Percentiles rank a stretch among this genome's conserved stretches.
Evolutionary conservation across 805 yeast species (phyloP).

Genomic region (Yarrowia sp.): DNA sequence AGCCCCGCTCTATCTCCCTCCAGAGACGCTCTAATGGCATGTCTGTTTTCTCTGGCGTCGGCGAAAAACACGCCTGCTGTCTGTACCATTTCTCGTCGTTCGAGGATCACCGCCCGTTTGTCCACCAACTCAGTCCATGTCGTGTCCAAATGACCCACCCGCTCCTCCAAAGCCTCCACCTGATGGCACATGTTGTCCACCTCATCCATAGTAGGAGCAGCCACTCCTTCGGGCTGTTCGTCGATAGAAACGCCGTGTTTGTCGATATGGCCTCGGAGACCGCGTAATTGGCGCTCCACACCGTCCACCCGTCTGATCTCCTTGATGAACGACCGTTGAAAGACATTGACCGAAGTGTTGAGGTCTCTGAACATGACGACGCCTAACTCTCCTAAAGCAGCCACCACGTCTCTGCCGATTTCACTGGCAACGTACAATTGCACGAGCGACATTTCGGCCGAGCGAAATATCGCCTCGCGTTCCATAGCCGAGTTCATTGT

Average conservation of each 20-base stretch:
- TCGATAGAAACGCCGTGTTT: conserved; percentile 34
- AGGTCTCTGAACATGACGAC: conserved; percentile 84
- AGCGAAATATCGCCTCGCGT: conserved; percentile 36
- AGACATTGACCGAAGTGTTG: conserved; percentile 71
- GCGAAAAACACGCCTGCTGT: conserved; percentile 49
- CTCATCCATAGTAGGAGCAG: conserved; percentile 46
- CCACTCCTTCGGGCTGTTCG: conserved; percentile 10
- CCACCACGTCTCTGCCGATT: conserved; percentile 77
- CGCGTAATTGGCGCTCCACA: conserved; percentile 69
- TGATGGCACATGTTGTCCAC: conserved; percentile 67
- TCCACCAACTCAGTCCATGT: conserved; percentile 62
- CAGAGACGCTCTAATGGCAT: conserved; percentile 38
- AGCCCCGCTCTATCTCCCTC: conserved; percentile 33
- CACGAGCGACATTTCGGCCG: conserved; percentile 95
- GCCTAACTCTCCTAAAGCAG: conserved; percentile 79
- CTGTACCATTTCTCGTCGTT: conserved; percentile 61
- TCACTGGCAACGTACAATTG: conserved; percentile 90
- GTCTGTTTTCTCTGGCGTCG: conserved; percentile 33
- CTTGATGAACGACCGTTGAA: conserved; percentile 84
- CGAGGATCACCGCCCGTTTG: conserved; percentile 63
- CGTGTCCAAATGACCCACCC: conserved; percentile 65
- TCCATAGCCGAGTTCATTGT: not conserved
- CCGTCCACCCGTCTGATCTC: conserved; percentile 82
- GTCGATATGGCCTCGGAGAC: conserved; percentile 36
- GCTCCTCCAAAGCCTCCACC: conserved; percentile 63